Conservation (phyloP, 108 stramenopile species). For the Fragilaria radians region DNA sequence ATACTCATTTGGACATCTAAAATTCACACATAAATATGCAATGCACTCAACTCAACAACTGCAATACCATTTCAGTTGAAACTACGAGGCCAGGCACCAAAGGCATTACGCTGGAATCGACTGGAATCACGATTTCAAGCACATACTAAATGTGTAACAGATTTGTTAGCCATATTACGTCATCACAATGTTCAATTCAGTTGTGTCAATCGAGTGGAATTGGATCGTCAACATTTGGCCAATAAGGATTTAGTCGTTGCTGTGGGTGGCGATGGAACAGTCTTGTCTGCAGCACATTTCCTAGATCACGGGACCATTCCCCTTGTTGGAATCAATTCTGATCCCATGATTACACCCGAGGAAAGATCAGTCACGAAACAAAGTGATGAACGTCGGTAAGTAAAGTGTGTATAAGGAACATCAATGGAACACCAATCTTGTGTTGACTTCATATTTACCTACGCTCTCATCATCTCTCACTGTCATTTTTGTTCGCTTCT, state of each 20-base stretch:
- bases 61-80: constrained; percentile 52
- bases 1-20: too few species aligned
- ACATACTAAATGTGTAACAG: constrained; percentile 86
- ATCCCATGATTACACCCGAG: constrained; percentile 51
- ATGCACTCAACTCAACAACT: too few species aligned
- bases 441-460: too few species aligned
- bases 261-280: constrained; percentile 96
- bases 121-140: constrained; percentile 84
- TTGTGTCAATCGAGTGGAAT: constrained; percentile 89
- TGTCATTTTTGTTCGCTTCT: too few species aligned
- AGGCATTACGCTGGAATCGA: constrained; percentile 91
- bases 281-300: constrained; percentile 81
- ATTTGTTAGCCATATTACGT: constrained; percentile 49
- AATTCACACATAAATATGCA: too few species aligned
- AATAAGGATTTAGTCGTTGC: constrained; percentile 91
- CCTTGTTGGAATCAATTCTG: constrained; percentile 74
- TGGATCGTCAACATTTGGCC: constrained; percentile 90
- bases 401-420: not conserved
- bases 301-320: constrained; percentile 86
- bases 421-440: not conserved
- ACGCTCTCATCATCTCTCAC: too few species aligned
- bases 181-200: constrained; percentile 71
- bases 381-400: constrained; percentile 77
- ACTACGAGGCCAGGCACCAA: constrained; percentile 91
- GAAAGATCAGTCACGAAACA: constrained; percentile 57